Conservation (phyloP, 2,329 filamentous ascomycete genomes). For the Nemania serpens region DNA sequence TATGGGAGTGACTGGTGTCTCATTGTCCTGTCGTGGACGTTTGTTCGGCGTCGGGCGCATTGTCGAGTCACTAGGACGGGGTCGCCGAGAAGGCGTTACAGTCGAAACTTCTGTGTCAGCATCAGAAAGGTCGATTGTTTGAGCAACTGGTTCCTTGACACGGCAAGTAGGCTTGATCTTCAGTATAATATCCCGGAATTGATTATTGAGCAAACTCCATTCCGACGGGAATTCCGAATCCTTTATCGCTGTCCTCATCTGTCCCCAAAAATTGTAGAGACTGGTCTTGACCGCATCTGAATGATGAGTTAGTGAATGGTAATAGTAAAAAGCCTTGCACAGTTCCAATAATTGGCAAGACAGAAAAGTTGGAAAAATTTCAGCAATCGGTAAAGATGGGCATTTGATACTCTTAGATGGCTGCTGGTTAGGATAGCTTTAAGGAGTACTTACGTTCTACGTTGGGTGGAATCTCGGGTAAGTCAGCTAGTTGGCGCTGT, state of each 20-base stretch:
- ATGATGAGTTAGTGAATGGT: neutral
- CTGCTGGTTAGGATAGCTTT: neutral
- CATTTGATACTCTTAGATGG: neutral
- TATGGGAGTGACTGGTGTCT: slow-evolving; percentile 34
- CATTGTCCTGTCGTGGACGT: slow-evolving; percentile 31
- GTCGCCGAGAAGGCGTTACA: slow-evolving; percentile 35
- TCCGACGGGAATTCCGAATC: slow-evolving; percentile 48
- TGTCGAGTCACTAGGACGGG: slow-evolving; percentile 40
- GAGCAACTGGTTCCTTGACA: slow-evolving; percentile 35
- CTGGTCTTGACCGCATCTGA: slow-evolving; percentile 62
- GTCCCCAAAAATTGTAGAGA: slow-evolving; percentile 60
- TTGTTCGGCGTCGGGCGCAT: slow-evolving; percentile 38
- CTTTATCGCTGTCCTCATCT: slow-evolving; percentile 58
- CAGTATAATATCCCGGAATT: slow-evolving; percentile 42
- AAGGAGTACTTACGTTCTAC: slow-evolving; percentile 52
- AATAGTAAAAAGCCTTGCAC: neutral
- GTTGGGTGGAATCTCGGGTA: slow-evolving; percentile 72
- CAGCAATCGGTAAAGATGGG: too few relatives aligned
- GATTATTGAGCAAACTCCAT: slow-evolving; percentile 41
- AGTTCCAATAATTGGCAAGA: too few relatives aligned
- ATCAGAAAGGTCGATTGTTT: slow-evolving; percentile 39
- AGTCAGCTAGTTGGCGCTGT: slow-evolving; percentile 55
- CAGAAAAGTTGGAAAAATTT: too few relatives aligned
- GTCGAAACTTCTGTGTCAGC: slow-evolving; percentile 36
- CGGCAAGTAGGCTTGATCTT: slow-evolving; percentile 43